phyloP scores from a whole-genome alignment of 2,329 filamentous ascomycete species.

The Cercospora brassicicola region DNA sequence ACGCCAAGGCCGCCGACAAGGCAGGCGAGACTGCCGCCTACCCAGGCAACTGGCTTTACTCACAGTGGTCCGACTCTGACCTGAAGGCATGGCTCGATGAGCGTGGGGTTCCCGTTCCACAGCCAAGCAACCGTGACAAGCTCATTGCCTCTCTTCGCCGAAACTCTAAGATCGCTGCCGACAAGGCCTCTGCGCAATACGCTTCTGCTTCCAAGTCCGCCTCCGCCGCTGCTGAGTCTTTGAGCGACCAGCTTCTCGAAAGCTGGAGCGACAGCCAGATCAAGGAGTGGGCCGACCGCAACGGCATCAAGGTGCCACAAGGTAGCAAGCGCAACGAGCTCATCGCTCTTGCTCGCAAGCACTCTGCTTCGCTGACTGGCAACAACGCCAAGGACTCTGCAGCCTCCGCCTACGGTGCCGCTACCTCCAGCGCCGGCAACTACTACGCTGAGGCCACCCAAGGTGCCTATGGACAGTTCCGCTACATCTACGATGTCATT shows the following conservation, averaged over 20 bases:
- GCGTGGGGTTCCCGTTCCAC: conserved; percentile 80
- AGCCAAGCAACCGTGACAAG: conserved; percentile 80
- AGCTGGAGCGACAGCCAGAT: conserved; percentile 87
- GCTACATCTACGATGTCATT: conserved; percentile 45
- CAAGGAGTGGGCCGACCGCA: conserved; percentile 91
- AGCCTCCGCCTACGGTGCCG: conserved; percentile 47
- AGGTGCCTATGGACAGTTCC: conserved; percentile 47
- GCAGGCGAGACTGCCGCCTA: conserved; percentile 77
- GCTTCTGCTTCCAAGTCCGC: conserved; percentile 61
- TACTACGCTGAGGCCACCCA: conserved; percentile 75
- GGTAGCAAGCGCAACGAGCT: conserved; percentile 89
- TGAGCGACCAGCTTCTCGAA: conserved; percentile 82
- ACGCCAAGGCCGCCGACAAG: conserved; percentile 74
- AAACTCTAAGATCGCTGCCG: conserved; percentile 65
- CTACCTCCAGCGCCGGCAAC: conserved; percentile 63
- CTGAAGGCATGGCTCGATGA: conserved; percentile 91
- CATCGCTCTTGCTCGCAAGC: conserved; percentile 82
- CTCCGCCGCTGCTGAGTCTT: conserved; percentile 64
- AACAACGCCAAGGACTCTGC: conserved; percentile 49
- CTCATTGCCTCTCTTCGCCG: conserved; percentile 86
- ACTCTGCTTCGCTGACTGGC: conserved; percentile 68
- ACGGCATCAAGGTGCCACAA: conserved; percentile 84
- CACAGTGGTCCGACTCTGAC: conserved; percentile 87
- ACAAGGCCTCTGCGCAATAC: conserved; percentile 56
- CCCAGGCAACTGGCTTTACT: conserved; percentile 92